Conservation (phyloP, 2,329 filamentous ascomycete species). For the Chrysoporthe deuterocubensis region DNA sequence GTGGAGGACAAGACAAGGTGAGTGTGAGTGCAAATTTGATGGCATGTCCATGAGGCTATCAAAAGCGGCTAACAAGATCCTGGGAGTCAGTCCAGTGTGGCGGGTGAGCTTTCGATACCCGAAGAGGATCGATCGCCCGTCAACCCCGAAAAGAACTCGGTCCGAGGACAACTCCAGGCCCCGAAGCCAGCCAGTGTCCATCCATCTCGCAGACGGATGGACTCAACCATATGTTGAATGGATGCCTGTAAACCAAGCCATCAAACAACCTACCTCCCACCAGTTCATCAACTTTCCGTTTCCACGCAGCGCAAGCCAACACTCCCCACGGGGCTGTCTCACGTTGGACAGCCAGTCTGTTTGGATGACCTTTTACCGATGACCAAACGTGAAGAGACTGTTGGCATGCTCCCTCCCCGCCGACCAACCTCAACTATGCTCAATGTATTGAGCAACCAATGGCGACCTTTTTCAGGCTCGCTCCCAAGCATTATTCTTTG, state of each 20-base stretch:
- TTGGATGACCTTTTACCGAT: constrained; percentile 30
- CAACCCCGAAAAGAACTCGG: not conserved
- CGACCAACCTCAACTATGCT: constrained; percentile 8
- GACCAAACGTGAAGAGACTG: constrained; percentile 25
- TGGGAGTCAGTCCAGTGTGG: not conserved
- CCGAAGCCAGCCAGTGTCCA: not conserved
- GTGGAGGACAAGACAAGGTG: not conserved
- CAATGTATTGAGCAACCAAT: constrained; percentile 13
- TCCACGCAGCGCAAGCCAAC: constrained; percentile 15
- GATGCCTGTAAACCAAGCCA: constrained; percentile 3
- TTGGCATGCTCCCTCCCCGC: constrained; percentile 14
- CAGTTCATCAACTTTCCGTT: constrained; percentile 7
- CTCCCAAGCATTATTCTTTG: constrained; percentile 23
- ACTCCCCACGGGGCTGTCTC: not conserved
- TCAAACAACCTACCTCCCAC: not conserved
- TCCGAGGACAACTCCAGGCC: not conserved
- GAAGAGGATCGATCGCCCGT: constrained; percentile 6
- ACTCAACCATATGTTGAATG: constrained; percentile 9
- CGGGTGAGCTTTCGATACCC: not conserved
- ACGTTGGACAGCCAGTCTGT: constrained; percentile 21
- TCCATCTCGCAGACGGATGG: not conserved
- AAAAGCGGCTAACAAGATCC: constrained; percentile 24
- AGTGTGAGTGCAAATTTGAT: constrained; percentile 15
- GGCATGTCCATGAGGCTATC: constrained; percentile 26
- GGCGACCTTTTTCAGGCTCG: constrained; percentile 29